Conservation (phyloP, 169 alveolate species). For the Eimeria praecox region DNA sequence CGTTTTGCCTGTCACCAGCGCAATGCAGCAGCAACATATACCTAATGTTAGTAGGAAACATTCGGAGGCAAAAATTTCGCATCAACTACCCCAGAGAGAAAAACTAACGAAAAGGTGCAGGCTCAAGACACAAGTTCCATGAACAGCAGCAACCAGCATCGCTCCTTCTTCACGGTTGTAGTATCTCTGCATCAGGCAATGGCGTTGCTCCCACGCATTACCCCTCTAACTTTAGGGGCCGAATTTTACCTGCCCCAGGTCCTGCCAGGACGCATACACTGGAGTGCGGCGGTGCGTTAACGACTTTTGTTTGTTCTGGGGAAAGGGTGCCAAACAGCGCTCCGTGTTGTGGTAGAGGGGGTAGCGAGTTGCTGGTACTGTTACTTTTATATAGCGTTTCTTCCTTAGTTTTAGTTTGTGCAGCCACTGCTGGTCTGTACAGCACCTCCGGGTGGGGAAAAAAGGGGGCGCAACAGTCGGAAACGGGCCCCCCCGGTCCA, state of each 20-base stretch:
- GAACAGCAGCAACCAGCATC: not conserved
- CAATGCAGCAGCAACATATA: not conserved
- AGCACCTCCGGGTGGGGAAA: not conserved
- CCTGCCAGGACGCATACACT: constrained; percentile 89
- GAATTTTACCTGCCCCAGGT: constrained; percentile 89
- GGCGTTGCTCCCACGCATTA: not conserved
- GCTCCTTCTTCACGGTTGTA: not conserved
- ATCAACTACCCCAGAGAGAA: not conserved
- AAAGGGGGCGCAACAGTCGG: not conserved
- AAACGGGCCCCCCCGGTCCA: not conserved
- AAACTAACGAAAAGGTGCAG: not conserved
- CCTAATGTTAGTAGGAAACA: not conserved
- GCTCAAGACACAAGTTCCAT: not conserved
- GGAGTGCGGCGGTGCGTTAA: constrained; percentile 82
- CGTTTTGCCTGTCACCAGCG: constrained; percentile 85
- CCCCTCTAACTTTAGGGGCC: not conserved
- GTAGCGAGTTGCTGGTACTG: not conserved
- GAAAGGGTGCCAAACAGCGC: constrained; percentile 86
- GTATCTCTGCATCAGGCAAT: not conserved
- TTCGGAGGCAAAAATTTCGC: not conserved
- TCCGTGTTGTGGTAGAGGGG: constrained; percentile 75
- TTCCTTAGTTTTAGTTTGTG: not conserved
- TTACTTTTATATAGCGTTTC: not conserved
- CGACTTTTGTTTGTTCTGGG: constrained; percentile 88
- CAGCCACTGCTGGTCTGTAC: not conserved